These are phyloP conservation scores for Zalaria obscura DNA, from an alignment of 2,329 filamentous ascomycete species.

Conservation along the genomic window DNA sequence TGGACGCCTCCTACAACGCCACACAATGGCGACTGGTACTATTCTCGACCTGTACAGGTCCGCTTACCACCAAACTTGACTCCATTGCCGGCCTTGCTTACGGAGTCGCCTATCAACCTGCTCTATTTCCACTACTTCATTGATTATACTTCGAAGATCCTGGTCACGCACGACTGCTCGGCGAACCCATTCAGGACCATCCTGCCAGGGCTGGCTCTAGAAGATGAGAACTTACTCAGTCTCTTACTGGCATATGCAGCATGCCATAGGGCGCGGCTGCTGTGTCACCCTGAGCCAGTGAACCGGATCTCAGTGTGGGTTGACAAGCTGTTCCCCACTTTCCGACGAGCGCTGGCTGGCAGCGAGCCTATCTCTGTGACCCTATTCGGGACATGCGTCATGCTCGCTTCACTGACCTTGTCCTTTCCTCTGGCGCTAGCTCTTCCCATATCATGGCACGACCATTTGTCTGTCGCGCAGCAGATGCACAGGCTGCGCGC, in stretches of 20 bases:
- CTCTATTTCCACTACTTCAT: constrained; percentile 63
- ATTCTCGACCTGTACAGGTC: constrained; percentile 53
- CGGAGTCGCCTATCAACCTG: constrained; percentile 67
- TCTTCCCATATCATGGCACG: constrained; percentile 65
- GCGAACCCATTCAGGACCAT: constrained; percentile 47
- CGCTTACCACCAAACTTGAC: constrained; percentile 43
- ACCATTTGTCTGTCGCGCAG: constrained; percentile 61
- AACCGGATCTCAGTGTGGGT: constrained; percentile 73
- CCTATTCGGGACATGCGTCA: constrained; percentile 67
- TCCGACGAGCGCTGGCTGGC: constrained; percentile 48
- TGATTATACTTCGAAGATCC: constrained; percentile 61
- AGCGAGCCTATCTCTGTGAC: constrained; percentile 53
- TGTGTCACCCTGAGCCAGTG: constrained; percentile 59
- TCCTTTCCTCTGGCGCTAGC: constrained; percentile 71
- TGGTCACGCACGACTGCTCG: constrained; percentile 47
- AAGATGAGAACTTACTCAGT: constrained; percentile 58
- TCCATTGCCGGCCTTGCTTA: constrained; percentile 40
- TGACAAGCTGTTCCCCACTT: constrained; percentile 61
- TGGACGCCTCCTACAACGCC: not conserved
- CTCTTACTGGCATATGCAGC: constrained; percentile 71
- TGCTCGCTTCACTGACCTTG: constrained; percentile 73
- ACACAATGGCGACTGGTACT: constrained; percentile 36
- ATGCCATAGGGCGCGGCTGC: constrained; percentile 61
- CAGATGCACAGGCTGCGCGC: constrained; percentile 21
- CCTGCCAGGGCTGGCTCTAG: constrained; percentile 52